phyloP scores from a whole-genome alignment of 495 filamentous ascomycete genomes.

The Lichina pygmaea region DNA sequence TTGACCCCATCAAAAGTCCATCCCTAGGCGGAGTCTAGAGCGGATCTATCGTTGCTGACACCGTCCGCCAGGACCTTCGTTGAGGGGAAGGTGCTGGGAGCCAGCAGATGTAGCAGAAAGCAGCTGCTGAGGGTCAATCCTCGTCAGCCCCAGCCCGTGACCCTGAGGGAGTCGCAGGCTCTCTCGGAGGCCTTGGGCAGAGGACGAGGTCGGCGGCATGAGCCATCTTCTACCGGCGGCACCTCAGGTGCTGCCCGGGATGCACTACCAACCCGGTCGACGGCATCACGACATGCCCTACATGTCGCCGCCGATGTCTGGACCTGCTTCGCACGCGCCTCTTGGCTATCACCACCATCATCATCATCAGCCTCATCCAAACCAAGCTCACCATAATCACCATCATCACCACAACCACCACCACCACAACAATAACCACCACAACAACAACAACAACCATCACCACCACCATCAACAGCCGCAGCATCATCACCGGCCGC shows the following conservation, averaged over 20 bases:
- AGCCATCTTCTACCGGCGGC: conserved; percentile 26
- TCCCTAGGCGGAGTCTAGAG: too few species aligned
- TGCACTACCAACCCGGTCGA: conserved; percentile 13
- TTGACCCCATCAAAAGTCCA: too few species aligned
- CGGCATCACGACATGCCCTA: conserved; percentile 23
- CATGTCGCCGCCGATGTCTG: conserved; percentile 18
- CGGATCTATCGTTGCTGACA: too few species aligned
- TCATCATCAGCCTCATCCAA: conserved; percentile 7
- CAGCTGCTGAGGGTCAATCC: too few species aligned
- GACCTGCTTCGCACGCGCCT: conserved; percentile 18
- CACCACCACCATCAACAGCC: conserved; percentile 5
- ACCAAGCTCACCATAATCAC: conserved; percentile 8
- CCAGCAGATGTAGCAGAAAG: too few species aligned
- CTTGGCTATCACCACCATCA: conserved; percentile 19
- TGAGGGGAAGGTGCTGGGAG: too few species aligned
- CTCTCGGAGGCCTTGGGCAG: too few species aligned
- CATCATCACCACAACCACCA: neutral
- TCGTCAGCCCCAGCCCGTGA: too few species aligned
- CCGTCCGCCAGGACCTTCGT: too few species aligned
- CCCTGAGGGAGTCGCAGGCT: too few species aligned
- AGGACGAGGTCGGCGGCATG: conserved; percentile 18
- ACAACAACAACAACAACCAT: too few species aligned
- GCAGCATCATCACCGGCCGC: conserved; percentile 6
- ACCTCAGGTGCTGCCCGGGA: conserved; percentile 27
- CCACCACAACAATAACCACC: too few species aligned